phyloP scores from a whole-genome alignment of 805 yeast genomes.

The Teunomyces kruisii region DNA sequence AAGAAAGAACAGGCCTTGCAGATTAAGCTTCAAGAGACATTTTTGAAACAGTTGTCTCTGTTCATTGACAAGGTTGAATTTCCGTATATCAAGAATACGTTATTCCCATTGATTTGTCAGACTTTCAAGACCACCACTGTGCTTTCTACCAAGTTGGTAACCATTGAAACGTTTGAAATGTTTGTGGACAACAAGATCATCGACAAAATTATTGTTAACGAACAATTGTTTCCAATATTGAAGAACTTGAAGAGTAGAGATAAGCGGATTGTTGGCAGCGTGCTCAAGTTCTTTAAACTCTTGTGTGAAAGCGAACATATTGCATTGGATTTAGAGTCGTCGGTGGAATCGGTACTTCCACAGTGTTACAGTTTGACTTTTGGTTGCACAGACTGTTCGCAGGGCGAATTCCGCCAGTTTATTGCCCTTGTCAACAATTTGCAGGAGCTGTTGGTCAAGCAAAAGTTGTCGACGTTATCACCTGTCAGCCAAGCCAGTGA shows the following conservation, averaged over 20 bases:
- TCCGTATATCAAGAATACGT: constrained; percentile 66
- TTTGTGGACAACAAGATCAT: constrained; percentile 60
- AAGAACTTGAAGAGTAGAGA: constrained; percentile 76
- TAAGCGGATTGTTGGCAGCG: constrained; percentile 55
- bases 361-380: constrained; percentile 31
- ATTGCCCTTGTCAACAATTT: constrained; percentile 22
- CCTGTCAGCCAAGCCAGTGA: neutral
- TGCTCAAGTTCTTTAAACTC: constrained; percentile 49
- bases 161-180: constrained; percentile 58
- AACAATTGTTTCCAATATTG: constrained; percentile 78
- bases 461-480: constrained; percentile 11
- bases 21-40: constrained; percentile 49
- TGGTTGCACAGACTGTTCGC: constrained; percentile 39
- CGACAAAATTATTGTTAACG: constrained; percentile 70
- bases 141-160: constrained; percentile 69
- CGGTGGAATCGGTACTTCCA: constrained; percentile 29
- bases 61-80: constrained; percentile 56
- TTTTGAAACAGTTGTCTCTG: constrained; percentile 44
- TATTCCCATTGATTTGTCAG: constrained; percentile 71
- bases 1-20: constrained; percentile 31
- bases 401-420: constrained; percentile 31
- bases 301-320: constrained; percentile 48
- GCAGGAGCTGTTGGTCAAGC: constrained; percentile 11
- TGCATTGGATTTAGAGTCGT: constrained; percentile 27
- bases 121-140: constrained; percentile 85